Evolutionary conservation across 257 asterid genomes (phyloP).

Genomic region (Thymus quinquecostatus): DNA sequence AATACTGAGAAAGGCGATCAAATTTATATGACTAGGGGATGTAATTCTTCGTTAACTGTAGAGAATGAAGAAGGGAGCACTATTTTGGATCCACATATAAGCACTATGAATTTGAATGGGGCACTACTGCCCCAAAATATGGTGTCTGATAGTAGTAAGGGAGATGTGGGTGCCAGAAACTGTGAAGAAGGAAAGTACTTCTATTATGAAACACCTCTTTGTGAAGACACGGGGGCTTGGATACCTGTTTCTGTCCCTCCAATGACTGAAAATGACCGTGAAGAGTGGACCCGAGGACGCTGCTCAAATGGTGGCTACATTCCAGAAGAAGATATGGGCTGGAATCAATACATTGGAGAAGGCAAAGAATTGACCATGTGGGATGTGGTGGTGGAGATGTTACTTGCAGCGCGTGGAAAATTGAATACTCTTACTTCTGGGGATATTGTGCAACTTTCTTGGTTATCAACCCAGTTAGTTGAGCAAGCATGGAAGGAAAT

Average conservation of each 20-base stretch:
- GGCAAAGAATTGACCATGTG: constrained; percentile 95
- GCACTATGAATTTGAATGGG: constrained; percentile 27
- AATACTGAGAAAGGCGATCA: constrained; percentile 33
- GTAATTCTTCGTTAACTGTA: constrained; percentile 31
- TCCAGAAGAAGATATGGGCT: constrained; percentile 69
- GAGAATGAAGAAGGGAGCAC: constrained; percentile 26
- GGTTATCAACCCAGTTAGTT: constrained; percentile 69
- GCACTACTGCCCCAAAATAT: constrained; percentile 31
- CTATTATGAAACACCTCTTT: constrained; percentile 72
- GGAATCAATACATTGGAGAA: constrained; percentile 62
- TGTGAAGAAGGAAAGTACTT: constrained; percentile 64
- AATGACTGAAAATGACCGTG: constrained; percentile 78
- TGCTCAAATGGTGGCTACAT: constrained; percentile 75
- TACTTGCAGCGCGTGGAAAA: constrained; percentile 95
- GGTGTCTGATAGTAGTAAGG: constrained; percentile 32
- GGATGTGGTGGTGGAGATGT: constrained; percentile 93
- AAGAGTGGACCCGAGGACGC: constrained; percentile 79
- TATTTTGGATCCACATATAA: constrained; percentile 36
- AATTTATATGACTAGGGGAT: constrained; percentile 24
- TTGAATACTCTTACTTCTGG: constrained; percentile 68
- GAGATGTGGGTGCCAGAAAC: constrained; percentile 32
- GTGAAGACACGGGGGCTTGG: constrained; percentile 95
- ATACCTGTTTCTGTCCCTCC: constrained; percentile 99
- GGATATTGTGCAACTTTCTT: constrained; percentile 63
- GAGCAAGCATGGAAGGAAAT: constrained; percentile 98